Percentiles rank a stretch among this genome's conserved stretches.
These are phyloP conservation scores for Zygoascus biomembranicola DNA, from an alignment of 805 yeast species.

Conservation along the genomic window DNA sequence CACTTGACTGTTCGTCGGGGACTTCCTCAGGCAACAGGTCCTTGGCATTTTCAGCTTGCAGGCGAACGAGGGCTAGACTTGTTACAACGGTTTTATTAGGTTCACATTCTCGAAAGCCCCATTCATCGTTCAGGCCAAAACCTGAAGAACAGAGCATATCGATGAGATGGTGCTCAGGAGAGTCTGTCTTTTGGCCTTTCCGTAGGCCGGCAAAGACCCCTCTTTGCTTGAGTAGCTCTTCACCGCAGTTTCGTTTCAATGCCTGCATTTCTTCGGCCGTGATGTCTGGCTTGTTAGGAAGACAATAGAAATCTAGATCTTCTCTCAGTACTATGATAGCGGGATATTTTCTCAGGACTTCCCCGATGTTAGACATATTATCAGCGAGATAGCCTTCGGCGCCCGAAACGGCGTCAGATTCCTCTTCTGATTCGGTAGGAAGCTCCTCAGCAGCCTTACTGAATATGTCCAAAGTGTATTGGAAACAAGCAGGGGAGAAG, in stretches of 20 bases:
- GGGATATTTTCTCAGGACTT: conserved; percentile 36
- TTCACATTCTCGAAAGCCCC: conserved; percentile 91
- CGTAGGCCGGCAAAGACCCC: conserved; percentile 70
- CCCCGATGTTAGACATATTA: conserved; percentile 6
- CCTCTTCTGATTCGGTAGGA: conserved; percentile 14
- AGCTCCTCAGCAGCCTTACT: conserved; percentile 59
- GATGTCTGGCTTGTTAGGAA: conserved; percentile 60
- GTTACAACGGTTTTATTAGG: conserved; percentile 81
- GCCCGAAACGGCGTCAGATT: conserved; percentile 15
- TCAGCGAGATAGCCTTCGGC: not conserved
- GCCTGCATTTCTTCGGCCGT: conserved; percentile 51
- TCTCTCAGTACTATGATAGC: conserved; percentile 87
- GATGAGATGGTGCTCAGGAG: conserved; percentile 90
- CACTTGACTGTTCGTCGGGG: not conserved
- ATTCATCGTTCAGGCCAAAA: conserved; percentile 50
- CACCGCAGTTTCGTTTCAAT: conserved; percentile 68
- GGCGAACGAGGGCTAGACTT: conserved; percentile 65
- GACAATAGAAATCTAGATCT: conserved; percentile 87
- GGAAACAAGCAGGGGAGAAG: conserved; percentile 80
- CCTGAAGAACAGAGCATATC: conserved; percentile 95
- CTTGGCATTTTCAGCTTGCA: conserved; percentile 9
- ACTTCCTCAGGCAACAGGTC: not conserved
- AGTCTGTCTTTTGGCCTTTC: conserved; percentile 29
- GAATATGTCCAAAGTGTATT: conserved; percentile 69
- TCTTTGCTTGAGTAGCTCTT: conserved; percentile 45